Percentiles rank a stretch among this genome's conserved stretches.
These are phyloP conservation scores for Mycena polygramma DNA, from an alignment of 768 basidiomycete genomes.

Conservation along the genomic window DNA sequence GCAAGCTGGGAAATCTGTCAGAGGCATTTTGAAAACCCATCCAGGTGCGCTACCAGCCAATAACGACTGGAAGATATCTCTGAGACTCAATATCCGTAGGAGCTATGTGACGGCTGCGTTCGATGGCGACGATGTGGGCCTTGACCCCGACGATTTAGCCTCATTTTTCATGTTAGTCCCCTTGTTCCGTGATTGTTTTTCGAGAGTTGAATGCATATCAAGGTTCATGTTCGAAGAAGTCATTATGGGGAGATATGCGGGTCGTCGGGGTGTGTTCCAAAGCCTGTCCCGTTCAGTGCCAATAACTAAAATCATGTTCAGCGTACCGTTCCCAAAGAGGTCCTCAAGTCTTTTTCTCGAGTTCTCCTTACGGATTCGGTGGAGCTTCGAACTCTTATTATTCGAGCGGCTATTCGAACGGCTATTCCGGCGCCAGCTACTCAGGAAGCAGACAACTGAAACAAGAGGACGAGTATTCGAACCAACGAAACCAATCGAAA, in stretches of 20 bases:
- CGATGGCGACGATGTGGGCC: slow-evolving; percentile 43
- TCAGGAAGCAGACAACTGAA: slow-evolving; percentile 35
- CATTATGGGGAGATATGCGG: slow-evolving; percentile 44
- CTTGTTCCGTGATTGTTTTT: neutral
- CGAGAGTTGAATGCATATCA: slow-evolving; percentile 21
- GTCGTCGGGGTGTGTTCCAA: slow-evolving; percentile 45
- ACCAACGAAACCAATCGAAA: slow-evolving; percentile 41
- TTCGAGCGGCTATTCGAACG: slow-evolving; percentile 10
- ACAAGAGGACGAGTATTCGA: slow-evolving; percentile 33
- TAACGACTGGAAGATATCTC: neutral
- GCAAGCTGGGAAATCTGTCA: slow-evolving; percentile 52
- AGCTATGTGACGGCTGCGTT: slow-evolving; percentile 20
- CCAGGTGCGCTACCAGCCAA: slow-evolving; percentile 38
- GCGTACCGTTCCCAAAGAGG: slow-evolving; percentile 47
- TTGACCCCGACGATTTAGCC: slow-evolving; percentile 48
- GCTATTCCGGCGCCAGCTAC: slow-evolving; percentile 35
- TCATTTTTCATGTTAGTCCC: slow-evolving; percentile 47
- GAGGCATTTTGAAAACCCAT: slow-evolving; percentile 51
- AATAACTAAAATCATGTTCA: slow-evolving; percentile 26
- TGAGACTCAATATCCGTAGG: slow-evolving; percentile 10
- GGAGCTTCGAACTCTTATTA: neutral
- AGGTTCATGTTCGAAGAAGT: slow-evolving; percentile 52
- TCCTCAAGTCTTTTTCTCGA: slow-evolving; percentile 7
- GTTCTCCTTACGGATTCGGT: neutral
- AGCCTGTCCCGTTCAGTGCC: neutral